Evolutionary conservation across 768 basidiomycete species (phyloP), one percentile per base, ranked within the genome.

Genomic region (Mycena pura): DNA sequence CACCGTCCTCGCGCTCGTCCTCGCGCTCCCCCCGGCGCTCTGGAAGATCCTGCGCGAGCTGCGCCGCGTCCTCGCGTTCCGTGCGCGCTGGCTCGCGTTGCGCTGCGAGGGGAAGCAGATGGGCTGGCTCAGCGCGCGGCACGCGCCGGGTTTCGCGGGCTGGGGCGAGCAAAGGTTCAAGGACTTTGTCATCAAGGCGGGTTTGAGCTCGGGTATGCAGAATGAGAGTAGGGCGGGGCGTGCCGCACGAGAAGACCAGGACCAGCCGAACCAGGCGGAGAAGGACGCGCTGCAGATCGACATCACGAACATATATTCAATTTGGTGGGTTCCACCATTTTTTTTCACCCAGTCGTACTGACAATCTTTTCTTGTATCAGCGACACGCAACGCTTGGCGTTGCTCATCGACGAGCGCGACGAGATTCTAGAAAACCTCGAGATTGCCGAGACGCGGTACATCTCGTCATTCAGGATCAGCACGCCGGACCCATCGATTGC

Each of bases 401-500:
- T 84, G 6, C 83, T 93, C 27, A 90, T 93, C 40, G 85, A 87
- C 41, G 87, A 92, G 70, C 82, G 92, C 27, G 91, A 92, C 62
- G 82, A 84, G 68, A 85, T 92, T 21, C 74, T 94, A n/a, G 87
- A 91, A 65, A 86, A 90, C 62, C 80, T 94, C 9, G 92, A 94
- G 76, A 84, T 88, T 51, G 90, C 91, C 11, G 92, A 93, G 76
- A 85, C 88, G 11, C 84, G 82, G 67, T 95, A 92, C 68, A 91
- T 92, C 63, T 80, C 80, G 56, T 92, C 89, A 5, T 93, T 93
- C 78, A 79, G 84, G 15, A 76, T 90, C 10, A 86, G 87, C 0
- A 91, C 89, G 0, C 89, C 90, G 5, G 89, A 90, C 57, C 89
- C 89, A 19, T 90, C 90, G 7, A 79, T 90, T 52, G 77, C 83